Percentiles rank a stretch among this genome's conserved stretches.
These are phyloP conservation scores for Fusarium dimerum DNA, from an alignment of 2,329 filamentous ascomycete species.

Conservation along the genomic window DNA sequence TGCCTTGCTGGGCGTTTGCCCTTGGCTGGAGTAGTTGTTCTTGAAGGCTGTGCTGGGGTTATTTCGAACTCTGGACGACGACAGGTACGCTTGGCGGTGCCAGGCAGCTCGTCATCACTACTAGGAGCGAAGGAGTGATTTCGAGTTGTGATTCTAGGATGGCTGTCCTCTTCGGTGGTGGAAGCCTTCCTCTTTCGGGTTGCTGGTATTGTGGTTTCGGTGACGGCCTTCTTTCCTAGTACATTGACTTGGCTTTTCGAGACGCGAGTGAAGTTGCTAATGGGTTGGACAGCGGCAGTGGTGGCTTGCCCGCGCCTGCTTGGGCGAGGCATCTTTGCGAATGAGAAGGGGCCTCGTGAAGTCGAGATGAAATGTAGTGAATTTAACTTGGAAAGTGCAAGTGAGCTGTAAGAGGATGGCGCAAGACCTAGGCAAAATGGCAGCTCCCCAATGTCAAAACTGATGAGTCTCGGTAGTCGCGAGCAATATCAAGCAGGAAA, in stretches of 20 bases:
- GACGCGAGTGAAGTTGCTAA: slow-evolving; percentile 48
- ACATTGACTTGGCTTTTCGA: slow-evolving; percentile 42
- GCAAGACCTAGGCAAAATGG: too few species aligned
- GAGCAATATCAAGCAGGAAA: neutral
- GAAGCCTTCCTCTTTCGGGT: slow-evolving; percentile 42
- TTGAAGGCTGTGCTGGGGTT: slow-evolving; percentile 2
- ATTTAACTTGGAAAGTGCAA: too few species aligned
- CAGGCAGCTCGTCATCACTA: slow-evolving; percentile 32
- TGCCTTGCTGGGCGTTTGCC: slow-evolving; percentile 35
- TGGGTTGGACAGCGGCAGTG: slow-evolving; percentile 30
- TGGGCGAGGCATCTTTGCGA: slow-evolving; percentile 27
- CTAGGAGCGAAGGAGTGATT: slow-evolving; percentile 37
- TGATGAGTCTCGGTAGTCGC: neutral
- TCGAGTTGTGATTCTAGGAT: slow-evolving; percentile 25
- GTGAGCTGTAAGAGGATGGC: too few species aligned
- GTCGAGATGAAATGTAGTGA: slow-evolving; percentile 1
- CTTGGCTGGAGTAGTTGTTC: slow-evolving; percentile 19
- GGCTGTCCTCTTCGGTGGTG: slow-evolving; percentile 28
- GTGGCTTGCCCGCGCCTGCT: slow-evolving; percentile 25
- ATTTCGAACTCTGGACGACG: slow-evolving; percentile 25
- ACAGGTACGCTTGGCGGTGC: slow-evolving; percentile 30
- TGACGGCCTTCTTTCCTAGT: slow-evolving; percentile 37
- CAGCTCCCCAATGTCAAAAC: too few species aligned
- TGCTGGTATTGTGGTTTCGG: slow-evolving; percentile 21
- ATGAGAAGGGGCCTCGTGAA: neutral